phyloP scores from a whole-genome alignment of 1,139 yeast species.

The Nakaseomyces bracarensis region DNA sequence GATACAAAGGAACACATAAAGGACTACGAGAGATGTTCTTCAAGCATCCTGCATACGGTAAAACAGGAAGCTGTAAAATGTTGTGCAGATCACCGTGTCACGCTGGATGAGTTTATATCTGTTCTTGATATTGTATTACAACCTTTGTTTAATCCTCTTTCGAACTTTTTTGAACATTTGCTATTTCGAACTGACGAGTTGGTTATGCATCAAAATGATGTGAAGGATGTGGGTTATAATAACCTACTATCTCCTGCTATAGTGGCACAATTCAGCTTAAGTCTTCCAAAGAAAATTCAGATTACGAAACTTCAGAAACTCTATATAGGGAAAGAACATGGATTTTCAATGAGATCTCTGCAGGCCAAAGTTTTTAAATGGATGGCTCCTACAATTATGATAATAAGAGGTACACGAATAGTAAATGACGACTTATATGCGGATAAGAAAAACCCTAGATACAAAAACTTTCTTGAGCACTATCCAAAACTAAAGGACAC shows the following conservation, averaged over 20 bases:
- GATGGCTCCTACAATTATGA: conserved; percentile 74
- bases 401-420: conserved; percentile 58
- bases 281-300: conserved; percentile 31
- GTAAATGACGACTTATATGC: conserved; percentile 34
- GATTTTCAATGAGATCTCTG: conserved; percentile 80
- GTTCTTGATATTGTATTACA: conserved; percentile 34
- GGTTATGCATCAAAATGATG: conserved; percentile 10
- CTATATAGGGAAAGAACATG: conserved; percentile 63
- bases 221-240: conserved; percentile 13
- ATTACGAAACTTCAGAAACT: conserved; percentile 48
- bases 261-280: conserved; percentile 31
- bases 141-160: conserved; percentile 35
- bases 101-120: conserved; percentile 33
- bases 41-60: conserved; percentile 41
- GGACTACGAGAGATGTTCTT: conserved; percentile 26
- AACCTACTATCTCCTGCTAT: conserved; percentile 30
- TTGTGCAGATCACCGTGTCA: conserved; percentile 26
- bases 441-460: conserved; percentile 38
- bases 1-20: conserved; percentile 17
- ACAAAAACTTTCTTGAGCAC: conserved; percentile 42
- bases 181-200: conserved; percentile 22
- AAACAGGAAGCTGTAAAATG: conserved; percentile 31
- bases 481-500: conserved; percentile 44
- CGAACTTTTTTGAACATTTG: conserved; percentile 35
- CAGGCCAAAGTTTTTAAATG: conserved; percentile 82